Evolutionary conservation across 1,139 yeast species (phyloP), one percentile per base, ranked within the genome.

Genomic region (Williopsis jadinii): DNA sequence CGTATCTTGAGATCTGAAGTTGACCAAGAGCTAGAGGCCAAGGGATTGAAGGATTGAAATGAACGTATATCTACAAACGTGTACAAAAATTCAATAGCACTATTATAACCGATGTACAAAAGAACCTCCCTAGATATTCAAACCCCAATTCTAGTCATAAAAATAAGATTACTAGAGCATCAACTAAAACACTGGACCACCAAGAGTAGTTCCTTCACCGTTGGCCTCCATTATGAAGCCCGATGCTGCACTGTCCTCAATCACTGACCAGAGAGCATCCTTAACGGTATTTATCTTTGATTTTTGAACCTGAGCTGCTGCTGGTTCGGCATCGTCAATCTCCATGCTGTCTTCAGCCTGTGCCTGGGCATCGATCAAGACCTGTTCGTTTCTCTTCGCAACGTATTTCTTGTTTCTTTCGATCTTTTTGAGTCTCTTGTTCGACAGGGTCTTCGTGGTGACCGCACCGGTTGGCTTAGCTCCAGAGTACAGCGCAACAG

Each of bases 121-220:
- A n/a, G n/a, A n/a, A n/a, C n/a, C n/a, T n/a, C n/a, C n/a, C 24
- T 19, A 19, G 24, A 19, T 19, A 19, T 19, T 19, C 6, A 19
- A 19, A 5, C 6, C 24, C 24, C 24, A 19, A 19, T 19, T 19
- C 24, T 19, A 19, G 6, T 19, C 4, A 19, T 19, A 19, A 19
- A 19, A 19, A 4, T 6, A 19, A 5, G 6, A 19, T 19, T 19
- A 19, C 24, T 19, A 19, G 24, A 19, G 24, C 4, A 19, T 19
- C 24, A 19, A 6, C 41, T 35, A 44, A 41, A 64, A 64, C 37
- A 52, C 57, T 40, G 83, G 86, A 32, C 81, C 80, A 32, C 97
- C 97, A 47, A 88, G 66, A 3, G 95, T 84, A 31, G 96, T 88
- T 42, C 96, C 96, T 53, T 79, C 77, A 28, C 84, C 84, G 15